These are phyloP conservation scores for Candida dubliniensis DNA, from an alignment of 1,139 yeast species.

Conservation along the genomic window DNA sequence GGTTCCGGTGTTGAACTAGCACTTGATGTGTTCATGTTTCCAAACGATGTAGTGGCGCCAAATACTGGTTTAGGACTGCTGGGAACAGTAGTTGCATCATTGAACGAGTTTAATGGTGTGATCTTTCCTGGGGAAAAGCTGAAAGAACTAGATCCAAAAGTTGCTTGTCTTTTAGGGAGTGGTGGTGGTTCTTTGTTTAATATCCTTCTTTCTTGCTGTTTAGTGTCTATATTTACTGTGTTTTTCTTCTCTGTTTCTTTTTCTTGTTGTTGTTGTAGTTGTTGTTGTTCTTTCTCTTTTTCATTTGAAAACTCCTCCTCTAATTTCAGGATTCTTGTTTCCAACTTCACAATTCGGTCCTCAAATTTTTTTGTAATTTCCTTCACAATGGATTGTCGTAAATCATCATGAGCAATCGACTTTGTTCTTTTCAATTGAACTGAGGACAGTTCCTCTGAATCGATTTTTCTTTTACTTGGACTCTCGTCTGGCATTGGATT, in stretches of 20 bases:
- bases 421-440: slow-evolving; percentile 13
- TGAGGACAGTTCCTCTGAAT: slow-evolving; percentile 13
- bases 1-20: slow-evolving; percentile 2
- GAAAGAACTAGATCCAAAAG: slow-evolving; percentile 36
- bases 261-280: neutral
- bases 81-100: slow-evolving; percentile 8
- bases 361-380: slow-evolving; percentile 22
- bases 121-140: slow-evolving; percentile 20
- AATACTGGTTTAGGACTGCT: slow-evolving; percentile 31
- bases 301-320: slow-evolving; percentile 13
- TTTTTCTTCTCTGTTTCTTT: neutral
- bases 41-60: slow-evolving; percentile 56
- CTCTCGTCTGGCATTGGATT: slow-evolving; percentile 20
- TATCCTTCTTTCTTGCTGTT: slow-evolving; percentile 1
- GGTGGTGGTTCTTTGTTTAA: slow-evolving; percentile 14
- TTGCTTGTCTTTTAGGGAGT: slow-evolving; percentile 22
- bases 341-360: slow-evolving; percentile 21
- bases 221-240: neutral
- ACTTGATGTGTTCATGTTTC: slow-evolving; percentile 27
- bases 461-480: slow-evolving; percentile 21
- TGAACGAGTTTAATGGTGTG: slow-evolving; percentile 24
- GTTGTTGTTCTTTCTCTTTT: slow-evolving; percentile 1
- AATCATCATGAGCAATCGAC: slow-evolving; percentile 15
- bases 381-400: slow-evolving; percentile 18
- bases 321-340: slow-evolving; percentile 21